Base-by-base conservation (phyloP, 768 basidiomycete species). In the Heimioporus sp. region DNA sequence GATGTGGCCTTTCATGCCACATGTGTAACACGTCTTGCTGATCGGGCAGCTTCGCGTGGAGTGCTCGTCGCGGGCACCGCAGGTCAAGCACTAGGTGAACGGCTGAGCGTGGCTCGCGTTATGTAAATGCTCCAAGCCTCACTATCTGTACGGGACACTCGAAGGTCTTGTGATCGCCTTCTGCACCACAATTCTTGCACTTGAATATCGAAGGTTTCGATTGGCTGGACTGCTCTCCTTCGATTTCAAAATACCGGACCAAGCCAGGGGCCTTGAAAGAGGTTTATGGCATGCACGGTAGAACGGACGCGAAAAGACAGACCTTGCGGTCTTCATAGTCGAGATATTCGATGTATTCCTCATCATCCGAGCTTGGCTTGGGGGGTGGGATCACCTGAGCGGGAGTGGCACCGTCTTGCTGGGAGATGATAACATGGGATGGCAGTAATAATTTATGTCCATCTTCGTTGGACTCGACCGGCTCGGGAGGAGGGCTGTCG, bases 1-100 rank as follows among this genome's bases (percentile, higher is more conserved):
- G 49, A 90, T 80, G 62, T 91, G 90, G 2, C 90, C 90, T 64
- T 87, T 88, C 87, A 90, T 89, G 15, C 87, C 87, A 59, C 90
- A 92, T 4, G 75, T 78, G 60, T 82, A 92, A 61, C 90, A 92
- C 0, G 79, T 83, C 67, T 91, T 91, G 68, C 82, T 84, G 54
- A 90, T 86, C 3, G 90, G 88, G 68, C 90, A 92, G 46, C 82
- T 81, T 37, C 84, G 76, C 16, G 90, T 90, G 4, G 76, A 73
- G 67, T 92, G 90, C 54, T 92, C 90, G 60, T 92, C 80, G 45
- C 85, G 81, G 30, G 78, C 87, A 51, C 90, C 90, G 62, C 90
- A 92, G 21, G 86, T 90, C 51, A 87, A 65, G 64, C 90, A 92
- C 90, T 92, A 48, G 2, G 12, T 21, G 46, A 46, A 43, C 17